Base-by-base conservation (phyloP, 768 basidiomycete genomes). In the Tricholoma bakamatsutake region DNA sequence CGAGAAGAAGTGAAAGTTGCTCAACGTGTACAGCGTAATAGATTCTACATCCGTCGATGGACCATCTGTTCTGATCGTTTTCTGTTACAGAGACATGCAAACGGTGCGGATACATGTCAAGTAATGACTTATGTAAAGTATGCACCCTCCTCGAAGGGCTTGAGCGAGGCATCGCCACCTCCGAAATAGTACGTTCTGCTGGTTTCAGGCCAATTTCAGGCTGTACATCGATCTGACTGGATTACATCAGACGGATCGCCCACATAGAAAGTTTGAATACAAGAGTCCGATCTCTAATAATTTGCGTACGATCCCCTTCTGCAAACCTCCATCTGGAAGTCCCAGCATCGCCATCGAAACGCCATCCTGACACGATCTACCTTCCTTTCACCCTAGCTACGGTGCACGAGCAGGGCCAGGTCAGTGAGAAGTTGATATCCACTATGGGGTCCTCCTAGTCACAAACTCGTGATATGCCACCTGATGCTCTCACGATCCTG, bases 81-180 rank as follows among this genome's bases (percentile, higher is more conserved):
- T n/a, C 17, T 2, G 17, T 31, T 31, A 30, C 13, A 98, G 94
- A 92, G 73, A 93, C 84, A 13, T 99, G 97, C 67, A 78, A 84
- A 63, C 79, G 93, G 47, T 99, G 97, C 62, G 94, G 94, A 2
- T 95, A 95, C 67, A 95, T 98, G 78, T 90, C 94, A 3, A 95
- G 92, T 58, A 97, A 98, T 61, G 85, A 88, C n/a, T 72, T 99
- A n/a, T 95, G 93, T 67, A 95, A 95, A 68, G 95, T 94, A 1
- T 97, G 95, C 59, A 90, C 87, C 0, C 73, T 98, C 4, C 75
- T 98, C 0, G 92, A 98, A 70, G 92, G 94, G 7, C 76, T 98
- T 13, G 93, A 97, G 68, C 80, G 90, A 39, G 93, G 94, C 12
- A 79, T 91, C 73, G 86, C 78, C 4, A 73, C 68, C 58, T 76